Percentiles rank a stretch among this genome's conserved stretches.
Evolutionary conservation across 768 basidiomycete species (phyloP).

Genomic region (Amanita fuliginea): DNA sequence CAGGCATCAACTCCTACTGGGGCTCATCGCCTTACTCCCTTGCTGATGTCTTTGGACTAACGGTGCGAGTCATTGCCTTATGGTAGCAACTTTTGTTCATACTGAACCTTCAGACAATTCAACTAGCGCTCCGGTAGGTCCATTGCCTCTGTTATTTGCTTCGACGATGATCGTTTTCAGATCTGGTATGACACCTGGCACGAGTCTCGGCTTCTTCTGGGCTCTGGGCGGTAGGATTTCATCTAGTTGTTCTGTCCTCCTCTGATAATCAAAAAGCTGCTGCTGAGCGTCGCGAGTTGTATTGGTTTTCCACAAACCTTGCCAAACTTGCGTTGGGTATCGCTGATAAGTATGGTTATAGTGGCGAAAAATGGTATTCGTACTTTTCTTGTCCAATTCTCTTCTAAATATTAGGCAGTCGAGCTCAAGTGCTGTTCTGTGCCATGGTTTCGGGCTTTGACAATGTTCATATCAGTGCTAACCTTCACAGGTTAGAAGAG

Average conservation of each 20-base stretch:
- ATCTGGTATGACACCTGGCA: slow-evolving; percentile 58
- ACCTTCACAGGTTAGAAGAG: slow-evolving; percentile 47
- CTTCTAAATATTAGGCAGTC: slow-evolving; percentile 23
- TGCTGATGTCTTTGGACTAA: slow-evolving; percentile 53
- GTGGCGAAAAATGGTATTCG: slow-evolving; percentile 55
- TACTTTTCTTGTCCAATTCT: background rate
- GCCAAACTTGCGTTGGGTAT: slow-evolving; percentile 57
- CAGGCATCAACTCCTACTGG: slow-evolving; percentile 67
- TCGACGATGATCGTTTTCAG: slow-evolving; percentile 19
- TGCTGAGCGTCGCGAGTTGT: slow-evolving; percentile 51
- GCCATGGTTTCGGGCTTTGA: slow-evolving; percentile 60
- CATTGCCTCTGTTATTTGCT: background rate
- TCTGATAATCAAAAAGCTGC: slow-evolving; percentile 25
- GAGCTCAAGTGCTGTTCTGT: slow-evolving; percentile 49
- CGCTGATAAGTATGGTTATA: slow-evolving; percentile 54
- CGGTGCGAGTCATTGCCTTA: slow-evolving; percentile 24
- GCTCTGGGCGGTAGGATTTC: slow-evolving; percentile 40
- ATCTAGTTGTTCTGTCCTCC: background rate
- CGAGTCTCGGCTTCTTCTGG: slow-evolving; percentile 67
- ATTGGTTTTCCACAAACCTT: slow-evolving; percentile 58
- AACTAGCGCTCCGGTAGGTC: slow-evolving; percentile 46
- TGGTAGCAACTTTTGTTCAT: background rate
- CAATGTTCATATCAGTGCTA: slow-evolving; percentile 52
- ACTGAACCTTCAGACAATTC: slow-evolving; percentile 36
- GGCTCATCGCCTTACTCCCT: slow-evolving; percentile 43